Conservation (phyloP, 2,329 filamentous ascomycete species). For the Pseudogymnoascus sp. region DNA sequence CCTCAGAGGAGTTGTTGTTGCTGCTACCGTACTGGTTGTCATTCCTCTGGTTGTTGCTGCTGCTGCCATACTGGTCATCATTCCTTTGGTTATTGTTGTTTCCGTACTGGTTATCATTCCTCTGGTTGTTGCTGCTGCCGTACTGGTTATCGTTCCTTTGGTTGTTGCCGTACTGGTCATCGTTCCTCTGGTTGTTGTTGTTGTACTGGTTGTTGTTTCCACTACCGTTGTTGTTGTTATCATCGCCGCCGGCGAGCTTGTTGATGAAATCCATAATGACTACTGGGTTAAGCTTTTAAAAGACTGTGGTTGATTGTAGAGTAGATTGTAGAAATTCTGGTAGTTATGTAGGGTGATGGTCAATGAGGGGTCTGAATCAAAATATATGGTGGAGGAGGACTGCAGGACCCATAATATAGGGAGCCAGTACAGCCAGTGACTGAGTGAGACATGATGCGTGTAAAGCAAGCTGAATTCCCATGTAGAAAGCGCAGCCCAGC, state of each 20-base stretch:
- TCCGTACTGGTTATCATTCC: conserved; percentile 18
- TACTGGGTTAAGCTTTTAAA: not conserved
- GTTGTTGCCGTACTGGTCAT: conserved; percentile 16
- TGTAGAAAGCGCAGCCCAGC: not conserved
- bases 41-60: conserved; percentile 26
- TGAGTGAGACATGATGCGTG: conserved; percentile 1
- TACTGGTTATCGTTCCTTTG: conserved; percentile 16
- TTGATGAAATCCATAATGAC: conserved; percentile 48
- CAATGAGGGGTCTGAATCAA: not conserved
- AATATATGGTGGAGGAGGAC: not conserved
- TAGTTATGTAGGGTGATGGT: not conserved
- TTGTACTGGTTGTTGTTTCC: conserved; percentile 17
- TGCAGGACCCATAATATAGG: conserved; percentile 2
- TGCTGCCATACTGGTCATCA: conserved; percentile 19
- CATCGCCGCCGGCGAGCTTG: conserved; percentile 37
- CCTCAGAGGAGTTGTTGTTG: conserved; percentile 8
- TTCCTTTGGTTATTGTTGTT: conserved; percentile 25
- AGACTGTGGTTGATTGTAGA: not conserved
- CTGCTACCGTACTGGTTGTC: conserved; percentile 26
- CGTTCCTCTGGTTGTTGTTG: not conserved
- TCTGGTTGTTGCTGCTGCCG: conserved; percentile 11
- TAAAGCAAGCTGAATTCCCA: not conserved
- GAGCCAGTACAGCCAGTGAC: not conserved
- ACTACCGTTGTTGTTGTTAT: conserved; percentile 28
- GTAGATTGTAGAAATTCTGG: not conserved